phyloP scores from a whole-genome alignment of 208 protist species.

The Trichomonas vaginalis region DNA sequence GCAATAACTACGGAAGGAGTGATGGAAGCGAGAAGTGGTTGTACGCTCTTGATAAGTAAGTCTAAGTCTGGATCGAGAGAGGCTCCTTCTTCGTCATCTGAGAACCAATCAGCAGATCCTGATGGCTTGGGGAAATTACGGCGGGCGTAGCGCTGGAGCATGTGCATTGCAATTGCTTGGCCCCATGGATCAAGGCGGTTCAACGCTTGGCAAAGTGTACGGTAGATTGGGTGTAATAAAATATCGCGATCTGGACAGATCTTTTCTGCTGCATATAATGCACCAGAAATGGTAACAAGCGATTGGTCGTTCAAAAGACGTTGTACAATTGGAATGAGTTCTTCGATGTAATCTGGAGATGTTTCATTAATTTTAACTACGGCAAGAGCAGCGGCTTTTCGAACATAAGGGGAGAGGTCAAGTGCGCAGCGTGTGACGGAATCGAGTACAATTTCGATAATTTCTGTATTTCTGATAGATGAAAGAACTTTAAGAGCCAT shows the following conservation, averaged over 20 bases:
- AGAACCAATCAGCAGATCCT: neutral
- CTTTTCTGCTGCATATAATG: neutral
- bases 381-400: neutral
- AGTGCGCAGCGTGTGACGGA: neutral
- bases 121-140: neutral
- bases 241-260: neutral
- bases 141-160: neutral
- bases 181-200: neutral
- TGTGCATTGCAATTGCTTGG: neutral
- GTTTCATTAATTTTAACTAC: neutral
- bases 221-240: neutral
- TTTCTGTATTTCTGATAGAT: neutral
- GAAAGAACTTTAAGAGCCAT: neutral
- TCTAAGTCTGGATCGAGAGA: neutral
- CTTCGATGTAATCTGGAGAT: neutral
- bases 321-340: neutral
- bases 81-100: neutral
- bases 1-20: neutral
- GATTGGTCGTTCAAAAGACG: neutral
- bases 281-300: neutral
- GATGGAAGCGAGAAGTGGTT: neutral
- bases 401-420: neutral
- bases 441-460: slow-evolving; percentile 3
- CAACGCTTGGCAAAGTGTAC: neutral
- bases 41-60: neutral